Base-by-base conservation (phyloP, 441 rosid genomes). In the Arabidopsis hybrid region DNA sequence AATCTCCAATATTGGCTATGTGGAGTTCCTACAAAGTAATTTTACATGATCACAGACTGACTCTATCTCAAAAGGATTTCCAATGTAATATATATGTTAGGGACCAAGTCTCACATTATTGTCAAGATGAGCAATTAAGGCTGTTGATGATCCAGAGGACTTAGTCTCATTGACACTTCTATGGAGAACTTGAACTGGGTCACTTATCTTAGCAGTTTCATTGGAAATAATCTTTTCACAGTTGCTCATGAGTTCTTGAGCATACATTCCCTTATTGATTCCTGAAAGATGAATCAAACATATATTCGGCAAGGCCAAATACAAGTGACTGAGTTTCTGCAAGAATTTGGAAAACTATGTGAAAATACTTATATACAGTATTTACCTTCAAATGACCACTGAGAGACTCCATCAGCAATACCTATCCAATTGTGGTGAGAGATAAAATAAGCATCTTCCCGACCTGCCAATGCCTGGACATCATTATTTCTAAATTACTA, bases 381-480 rank as follows among this genome's bases (percentile, higher is more conserved):
- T 29, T 65, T 83, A 93, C 97, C 98, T 82, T 87, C 85, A 69
- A 89, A 65, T 34, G 96, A 89, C 98, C 98, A 93, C 53, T 80
- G 84, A 71, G 84, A 83, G 76, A 80, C 84, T 83, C 98, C 98
- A 57, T 93, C 92, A 5, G 92, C 97, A 79, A 93, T 62, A 56
- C 97, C 96, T n/a, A 91, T 75, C 98, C 98, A 93, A 73, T 85
- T 87, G 59, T 58, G 43, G 18, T 69, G 13, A 70, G 78, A 64
- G 67, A 88, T 62, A 78, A 93, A 93, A 79, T 88, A 86, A 62
- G 91, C 91, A 85, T 93, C 97, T 52, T 86, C 85, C 65, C 86
- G 83, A 88, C 97, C 98, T 86, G 92, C 79, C 89, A 88, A 93
- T 74, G 82, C 95, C 97, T 93, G 95, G 89, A 78, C 85, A 88